phyloP scores from a whole-genome alignment of 2,329 filamentous ascomycete species.

The Ceratocystis alfenasii region DNA sequence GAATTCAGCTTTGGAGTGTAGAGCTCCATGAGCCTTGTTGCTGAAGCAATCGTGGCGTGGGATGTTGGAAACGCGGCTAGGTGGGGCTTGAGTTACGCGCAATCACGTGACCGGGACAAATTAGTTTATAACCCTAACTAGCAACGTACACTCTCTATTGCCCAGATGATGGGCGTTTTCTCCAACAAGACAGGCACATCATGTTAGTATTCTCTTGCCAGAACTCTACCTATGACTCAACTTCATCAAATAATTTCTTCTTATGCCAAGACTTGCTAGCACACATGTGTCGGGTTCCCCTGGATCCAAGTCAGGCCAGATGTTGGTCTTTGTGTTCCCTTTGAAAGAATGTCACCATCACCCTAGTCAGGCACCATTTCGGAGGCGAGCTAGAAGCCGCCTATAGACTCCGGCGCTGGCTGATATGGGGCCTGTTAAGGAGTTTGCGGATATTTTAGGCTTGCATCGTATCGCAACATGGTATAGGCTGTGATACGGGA shows the following conservation, averaged over 20 bases:
- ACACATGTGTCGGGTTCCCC: background rate
- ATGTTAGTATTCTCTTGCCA: too few species aligned
- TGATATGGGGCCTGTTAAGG: background rate
- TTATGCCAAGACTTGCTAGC: background rate
- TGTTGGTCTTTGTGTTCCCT: slow-evolving; percentile 4
- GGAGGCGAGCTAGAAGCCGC: too few species aligned
- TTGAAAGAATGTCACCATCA: slow-evolving; percentile 2
- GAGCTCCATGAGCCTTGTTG: background rate
- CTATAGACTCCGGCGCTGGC: background rate
- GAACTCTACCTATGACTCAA: background rate
- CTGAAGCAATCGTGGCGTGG: background rate
- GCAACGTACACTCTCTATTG: background rate
- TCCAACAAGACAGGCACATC: background rate
- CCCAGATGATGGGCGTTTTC: background rate
- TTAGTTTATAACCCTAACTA: background rate
- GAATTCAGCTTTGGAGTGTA: background rate
- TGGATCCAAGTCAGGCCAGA: background rate
- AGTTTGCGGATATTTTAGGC: background rate
- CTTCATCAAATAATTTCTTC: background rate
- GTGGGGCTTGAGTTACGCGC: background rate
- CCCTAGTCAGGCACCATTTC: background rate
- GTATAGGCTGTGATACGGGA: too few species aligned
- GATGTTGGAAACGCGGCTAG: slow-evolving; percentile 9
- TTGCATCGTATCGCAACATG: background rate
- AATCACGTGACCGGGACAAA: background rate